These are phyloP conservation scores for Lagerstroemia fauriei DNA, from an alignment of 441 rosid genomes.

Conservation along the genomic window DNA sequence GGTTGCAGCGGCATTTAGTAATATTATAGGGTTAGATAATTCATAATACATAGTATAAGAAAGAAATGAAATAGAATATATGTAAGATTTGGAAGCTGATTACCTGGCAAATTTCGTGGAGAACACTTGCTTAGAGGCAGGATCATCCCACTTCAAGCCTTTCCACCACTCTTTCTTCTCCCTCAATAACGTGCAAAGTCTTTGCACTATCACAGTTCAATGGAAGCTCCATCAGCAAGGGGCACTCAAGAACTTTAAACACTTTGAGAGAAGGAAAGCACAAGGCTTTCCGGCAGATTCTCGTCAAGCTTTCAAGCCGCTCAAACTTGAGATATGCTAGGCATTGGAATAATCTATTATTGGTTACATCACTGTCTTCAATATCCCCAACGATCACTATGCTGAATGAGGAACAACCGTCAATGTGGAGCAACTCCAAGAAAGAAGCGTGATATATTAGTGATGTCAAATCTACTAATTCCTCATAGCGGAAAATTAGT, in stretches of 20 bases:
- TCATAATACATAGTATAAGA: not conserved
- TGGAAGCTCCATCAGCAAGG: slow-evolving; percentile 3
- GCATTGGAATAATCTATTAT: not conserved
- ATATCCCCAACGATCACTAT: too few species aligned
- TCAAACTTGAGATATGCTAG: not conserved
- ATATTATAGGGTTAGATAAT: not conserved
- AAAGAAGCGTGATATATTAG: not conserved
- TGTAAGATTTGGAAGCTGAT: not conserved
- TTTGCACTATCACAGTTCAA: not conserved
- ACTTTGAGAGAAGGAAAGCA: not conserved
- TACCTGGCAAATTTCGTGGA: not conserved
- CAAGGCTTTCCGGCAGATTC: not conserved
- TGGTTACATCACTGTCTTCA: not conserved
- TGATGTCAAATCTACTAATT: not conserved
- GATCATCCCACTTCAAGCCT: not conserved
- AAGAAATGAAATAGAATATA: not conserved
- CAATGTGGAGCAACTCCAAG: not conserved
- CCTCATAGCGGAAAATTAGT: not conserved
- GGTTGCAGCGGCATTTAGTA: not conserved
- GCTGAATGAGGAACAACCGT: not conserved
- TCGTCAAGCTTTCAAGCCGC: not conserved
- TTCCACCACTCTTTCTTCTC: not conserved
- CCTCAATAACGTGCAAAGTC: not conserved
- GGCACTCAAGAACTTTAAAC: not conserved
- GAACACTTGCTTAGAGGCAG: not conserved